These are phyloP conservation scores for Cryptosporidium sp. DNA, from an alignment of 169 alveolate species.

Conservation along the genomic window DNA sequence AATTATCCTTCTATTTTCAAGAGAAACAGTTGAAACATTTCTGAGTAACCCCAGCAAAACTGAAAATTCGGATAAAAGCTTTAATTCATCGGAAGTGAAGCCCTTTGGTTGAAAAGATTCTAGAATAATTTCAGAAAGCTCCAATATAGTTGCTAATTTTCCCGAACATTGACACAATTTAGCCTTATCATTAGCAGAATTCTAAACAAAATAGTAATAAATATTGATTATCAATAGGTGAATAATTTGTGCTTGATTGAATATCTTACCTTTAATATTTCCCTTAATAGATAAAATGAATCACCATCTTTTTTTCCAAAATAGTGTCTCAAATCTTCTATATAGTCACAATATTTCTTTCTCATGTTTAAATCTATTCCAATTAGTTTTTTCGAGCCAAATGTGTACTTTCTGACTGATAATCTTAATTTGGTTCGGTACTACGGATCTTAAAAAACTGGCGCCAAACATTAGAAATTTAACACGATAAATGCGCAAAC, in stretches of 20 bases:
- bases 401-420: background rate
- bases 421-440: background rate
- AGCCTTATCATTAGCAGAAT: background rate
- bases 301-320: slow-evolving; percentile 23
- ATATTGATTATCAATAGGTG: background rate
- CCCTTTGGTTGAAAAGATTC: background rate
- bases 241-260: background rate
- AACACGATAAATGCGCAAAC: background rate
- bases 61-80: slow-evolving; percentile 27
- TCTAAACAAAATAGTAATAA: background rate
- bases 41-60: slow-evolving; percentile 34
- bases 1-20: slow-evolving; percentile 22
- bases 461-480: slow-evolving; percentile 1
- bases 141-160: background rate
- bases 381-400: background rate
- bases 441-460: slow-evolving; percentile 20
- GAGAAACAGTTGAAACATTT: slow-evolving; percentile 39
- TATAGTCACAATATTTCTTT: background rate
- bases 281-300: slow-evolving; percentile 5
- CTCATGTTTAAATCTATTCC: background rate
- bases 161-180: background rate
- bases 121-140: slow-evolving; percentile 2
- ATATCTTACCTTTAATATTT: slow-evolving; percentile 28
- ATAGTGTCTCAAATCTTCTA: background rate
- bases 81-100: background rate